phyloP scores from a whole-genome alignment of 2,329 filamentous ascomycete species.

The Pestalotiopsis sp. region DNA sequence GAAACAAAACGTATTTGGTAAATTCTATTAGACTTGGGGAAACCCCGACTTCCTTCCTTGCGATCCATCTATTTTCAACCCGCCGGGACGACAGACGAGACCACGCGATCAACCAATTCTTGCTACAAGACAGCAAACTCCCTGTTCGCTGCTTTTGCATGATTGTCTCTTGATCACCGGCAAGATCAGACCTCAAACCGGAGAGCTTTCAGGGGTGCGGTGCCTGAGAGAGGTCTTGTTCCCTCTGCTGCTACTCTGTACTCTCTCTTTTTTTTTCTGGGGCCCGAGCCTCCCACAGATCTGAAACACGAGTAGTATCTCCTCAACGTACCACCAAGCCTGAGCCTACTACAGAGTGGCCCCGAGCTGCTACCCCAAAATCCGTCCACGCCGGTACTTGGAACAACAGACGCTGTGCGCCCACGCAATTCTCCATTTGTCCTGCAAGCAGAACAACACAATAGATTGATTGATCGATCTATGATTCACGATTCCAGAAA shows the following conservation, averaged over 20 bases:
- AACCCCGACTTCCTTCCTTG: not conserved
- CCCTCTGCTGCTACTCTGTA: too few species aligned
- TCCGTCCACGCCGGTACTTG: not conserved
- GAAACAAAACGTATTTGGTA: not conserved
- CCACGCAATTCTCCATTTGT: not conserved
- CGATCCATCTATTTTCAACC: not conserved
- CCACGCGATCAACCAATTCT: not conserved
- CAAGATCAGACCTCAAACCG: slow-evolving; percentile 27
- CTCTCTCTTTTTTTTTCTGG: slow-evolving; percentile 17
- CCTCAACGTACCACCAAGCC: slow-evolving; percentile 20
- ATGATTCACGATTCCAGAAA: not conserved
- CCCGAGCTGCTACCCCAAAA: not conserved
- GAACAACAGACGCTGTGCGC: slow-evolving; percentile 10
- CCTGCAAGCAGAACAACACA: slow-evolving; percentile 1
- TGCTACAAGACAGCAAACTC: slow-evolving; percentile 17
- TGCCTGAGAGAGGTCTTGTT: slow-evolving; percentile 23
- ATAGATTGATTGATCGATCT: not conserved
- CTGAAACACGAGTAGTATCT: slow-evolving; percentile 43
- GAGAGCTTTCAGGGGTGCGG: slow-evolving; percentile 11
- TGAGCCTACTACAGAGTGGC: not conserved
- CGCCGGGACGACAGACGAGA: slow-evolving; percentile 9
- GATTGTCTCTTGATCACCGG: slow-evolving; percentile 39
- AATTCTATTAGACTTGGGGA: not conserved
- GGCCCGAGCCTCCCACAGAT: slow-evolving; percentile 30
- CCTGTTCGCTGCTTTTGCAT: slow-evolving; percentile 26